Base-by-base conservation (phyloP, 306 rosid species). In the Sphenostylis stenocarpa region DNA sequence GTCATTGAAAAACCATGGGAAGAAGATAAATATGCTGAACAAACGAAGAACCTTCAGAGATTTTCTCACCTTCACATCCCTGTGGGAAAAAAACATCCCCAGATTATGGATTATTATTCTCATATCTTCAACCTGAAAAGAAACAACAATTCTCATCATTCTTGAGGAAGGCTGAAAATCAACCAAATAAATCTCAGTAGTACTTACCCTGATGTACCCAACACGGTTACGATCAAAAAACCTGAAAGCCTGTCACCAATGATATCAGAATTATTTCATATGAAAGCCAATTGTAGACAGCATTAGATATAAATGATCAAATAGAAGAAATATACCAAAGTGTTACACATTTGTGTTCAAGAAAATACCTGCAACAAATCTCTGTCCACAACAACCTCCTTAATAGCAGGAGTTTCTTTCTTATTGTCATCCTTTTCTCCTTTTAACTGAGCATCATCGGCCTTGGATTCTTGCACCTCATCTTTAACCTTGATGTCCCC, bases 101-200 rank as follows among this genome's bases (percentile, higher is more conserved):
- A 92, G 75, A 84, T 85, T 92, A 86, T 92, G 97, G 70, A 95
- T 80, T 26, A 92, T 41, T 83, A 86, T 66, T 70, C 99, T 87
- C 97, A 95, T 76, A 82, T 95, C 99, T 88, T 95, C 99, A 75
- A 95, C 99, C 99, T 95, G 88, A 34, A 82, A 67, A 44, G 48
- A 44, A 75, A 77, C 70, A 21, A 78, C 14, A 41, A 69, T 62
- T 20, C 23, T 84, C 45, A 79, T 7, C 63, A 21, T 39, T 63
- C 48, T 7, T 9, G 67, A 60, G 67, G 28, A 76, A 20, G 57
- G 49, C 38, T 65, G 3, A 26, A 76, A 65, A 66, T 15, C 57
- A 26, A 20, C 17, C 29, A 13, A 16, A 65, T 10, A 24, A 58
- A 31, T 39, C 38, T 4, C 26, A n/a, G 10, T 7, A 15, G 31